Percentiles rank a stretch among this genome's conserved stretches.
These are phyloP conservation scores for Calonectria fujianensis DNA, from an alignment of 2,329 filamentous ascomycete genomes.

Conservation along the genomic window DNA sequence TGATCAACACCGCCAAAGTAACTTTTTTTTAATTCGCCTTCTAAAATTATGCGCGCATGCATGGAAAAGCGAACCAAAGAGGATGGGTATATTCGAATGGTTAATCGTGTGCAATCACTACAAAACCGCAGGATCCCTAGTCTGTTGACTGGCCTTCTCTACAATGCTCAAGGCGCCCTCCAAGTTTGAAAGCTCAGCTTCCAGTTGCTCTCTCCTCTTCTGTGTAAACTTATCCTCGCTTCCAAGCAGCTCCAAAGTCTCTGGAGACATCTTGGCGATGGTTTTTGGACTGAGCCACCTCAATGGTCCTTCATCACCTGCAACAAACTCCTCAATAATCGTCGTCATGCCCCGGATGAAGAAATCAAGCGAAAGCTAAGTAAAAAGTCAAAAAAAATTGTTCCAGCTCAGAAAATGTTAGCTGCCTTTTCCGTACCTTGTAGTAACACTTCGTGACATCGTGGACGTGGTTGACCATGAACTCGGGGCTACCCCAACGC, in stretches of 20 bases:
- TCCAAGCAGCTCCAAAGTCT: constrained; percentile 40
- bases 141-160: constrained; percentile 38
- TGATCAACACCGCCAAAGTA: background rate
- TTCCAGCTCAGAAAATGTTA: fast-evolving
- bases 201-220: constrained; percentile 41
- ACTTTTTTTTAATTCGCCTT: background rate
- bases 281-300: constrained; percentile 37
- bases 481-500: constrained; percentile 46
- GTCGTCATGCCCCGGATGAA: constrained; percentile 53
- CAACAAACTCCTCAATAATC: constrained; percentile 44
- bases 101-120: background rate
- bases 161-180: constrained; percentile 45
- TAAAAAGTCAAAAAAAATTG: constrained; percentile 12
- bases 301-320: constrained; percentile 46
- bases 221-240: constrained; percentile 46
- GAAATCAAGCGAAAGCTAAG: constrained; percentile 54
- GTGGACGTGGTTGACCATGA: constrained; percentile 59
- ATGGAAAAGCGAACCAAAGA: background rate
- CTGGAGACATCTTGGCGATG: constrained; percentile 39
- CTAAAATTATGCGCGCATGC: background rate
- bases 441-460: constrained; percentile 63
- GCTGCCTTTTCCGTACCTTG: constrained; percentile 51
- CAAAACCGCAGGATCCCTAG: background rate
- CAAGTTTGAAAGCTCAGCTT: constrained; percentile 48
- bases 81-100: background rate